These are phyloP conservation scores for Trichoderma orchidacearum DNA, from an alignment of 495 filamentous ascomycete species.

Conservation along the genomic window DNA sequence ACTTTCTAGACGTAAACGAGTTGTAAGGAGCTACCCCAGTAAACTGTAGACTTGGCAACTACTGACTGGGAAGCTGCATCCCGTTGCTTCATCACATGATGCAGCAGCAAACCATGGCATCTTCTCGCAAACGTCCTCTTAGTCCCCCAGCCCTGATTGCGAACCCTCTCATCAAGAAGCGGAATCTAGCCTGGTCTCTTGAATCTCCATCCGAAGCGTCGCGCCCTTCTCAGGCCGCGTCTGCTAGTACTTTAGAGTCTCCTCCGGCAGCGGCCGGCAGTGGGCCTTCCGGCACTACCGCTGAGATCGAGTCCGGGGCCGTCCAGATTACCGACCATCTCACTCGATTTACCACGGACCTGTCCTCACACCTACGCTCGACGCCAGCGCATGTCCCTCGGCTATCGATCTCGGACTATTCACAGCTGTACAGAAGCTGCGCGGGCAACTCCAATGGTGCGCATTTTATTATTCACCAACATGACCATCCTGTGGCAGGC, in stretches of 20 bases:
- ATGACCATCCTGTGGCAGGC: constrained; percentile 55
- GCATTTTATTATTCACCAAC: constrained; percentile 56
- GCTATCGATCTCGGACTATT: constrained; percentile 32
- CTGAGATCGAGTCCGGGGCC: constrained; percentile 46
- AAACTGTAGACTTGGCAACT: too few relatives aligned
- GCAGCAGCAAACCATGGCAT: neutral
- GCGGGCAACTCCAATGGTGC: constrained; percentile 27
- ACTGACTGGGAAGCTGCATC: too few relatives aligned
- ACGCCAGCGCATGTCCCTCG: constrained; percentile 13
- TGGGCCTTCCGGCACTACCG: constrained; percentile 7
- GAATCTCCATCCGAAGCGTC: constrained; percentile 7
- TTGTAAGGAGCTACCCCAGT: too few relatives aligned
- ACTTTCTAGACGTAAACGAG: too few relatives aligned
- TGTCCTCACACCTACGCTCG: constrained; percentile 18
- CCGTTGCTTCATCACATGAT: neutral
- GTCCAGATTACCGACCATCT: constrained; percentile 39
- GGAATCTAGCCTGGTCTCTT: constrained; percentile 18
- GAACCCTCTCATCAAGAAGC: constrained; percentile 20
- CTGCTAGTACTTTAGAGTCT: too few relatives aligned
- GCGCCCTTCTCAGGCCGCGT: constrained; percentile 1
- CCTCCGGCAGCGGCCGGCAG: neutral
- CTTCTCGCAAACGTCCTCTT: neutral
- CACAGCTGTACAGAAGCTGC: constrained; percentile 37
- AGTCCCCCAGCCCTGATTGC: neutral
- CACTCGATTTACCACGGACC: constrained; percentile 29